A percentile compares a stretch with the other conserved stretches of the same genome.
These are phyloP conservation scores for Pleurotus ostreatus DNA, from an alignment of 768 basidiomycete species.

Conservation along the genomic window DNA sequence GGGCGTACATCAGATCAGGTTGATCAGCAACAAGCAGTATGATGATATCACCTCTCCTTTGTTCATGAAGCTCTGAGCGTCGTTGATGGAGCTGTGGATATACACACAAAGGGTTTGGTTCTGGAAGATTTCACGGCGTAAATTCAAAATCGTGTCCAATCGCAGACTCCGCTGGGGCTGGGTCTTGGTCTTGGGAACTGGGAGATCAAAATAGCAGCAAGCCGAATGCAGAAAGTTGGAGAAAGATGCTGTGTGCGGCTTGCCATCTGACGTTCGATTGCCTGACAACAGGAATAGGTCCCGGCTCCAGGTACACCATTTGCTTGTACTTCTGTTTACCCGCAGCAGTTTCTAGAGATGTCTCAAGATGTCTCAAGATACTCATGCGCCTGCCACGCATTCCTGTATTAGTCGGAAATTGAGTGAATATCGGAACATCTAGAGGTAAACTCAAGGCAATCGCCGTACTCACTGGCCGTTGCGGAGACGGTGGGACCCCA, in stretches of 20 bases:
- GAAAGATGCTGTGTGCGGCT: neutral
- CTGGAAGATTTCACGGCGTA: no score
- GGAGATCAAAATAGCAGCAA: neutral
- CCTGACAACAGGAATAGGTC: conserved; percentile 6
- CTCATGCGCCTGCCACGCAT: neutral
- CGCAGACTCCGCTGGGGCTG: no score
- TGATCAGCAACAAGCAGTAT: neutral
- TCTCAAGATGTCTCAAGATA: neutral
- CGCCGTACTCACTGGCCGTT: neutral
- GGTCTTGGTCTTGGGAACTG: neutral
- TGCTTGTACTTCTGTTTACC: neutral
- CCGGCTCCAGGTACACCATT: conserved; percentile 2
- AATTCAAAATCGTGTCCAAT: no score
- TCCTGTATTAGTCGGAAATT: neutral
- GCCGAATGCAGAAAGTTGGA: neutral
- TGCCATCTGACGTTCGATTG: neutral
- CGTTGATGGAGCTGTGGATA: conserved; percentile 1
- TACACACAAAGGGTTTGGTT: no score
- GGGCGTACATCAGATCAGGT: conserved; percentile 1
- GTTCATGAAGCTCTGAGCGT: neutral
- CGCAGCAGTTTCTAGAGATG: neutral
- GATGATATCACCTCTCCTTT: conserved; percentile 6
- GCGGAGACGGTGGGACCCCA: no score
- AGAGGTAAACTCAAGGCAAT: neutral
- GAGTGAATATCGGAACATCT: neutral